phyloP scores from a whole-genome alignment of 73 alveolate species.

The Paramecium pentaurelia region DNA sequence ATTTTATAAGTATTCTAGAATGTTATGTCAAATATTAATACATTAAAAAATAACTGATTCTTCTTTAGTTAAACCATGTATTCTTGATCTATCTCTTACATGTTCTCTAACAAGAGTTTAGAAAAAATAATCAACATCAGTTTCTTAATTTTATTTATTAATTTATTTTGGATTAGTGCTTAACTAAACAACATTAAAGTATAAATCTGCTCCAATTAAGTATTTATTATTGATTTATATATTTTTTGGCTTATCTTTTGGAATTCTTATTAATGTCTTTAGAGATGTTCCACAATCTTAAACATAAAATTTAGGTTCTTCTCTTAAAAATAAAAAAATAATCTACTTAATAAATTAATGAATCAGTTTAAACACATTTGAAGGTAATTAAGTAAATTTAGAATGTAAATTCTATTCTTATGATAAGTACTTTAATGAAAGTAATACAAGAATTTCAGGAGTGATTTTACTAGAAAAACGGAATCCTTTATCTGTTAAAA shows the following conservation, averaged over 20 bases:
- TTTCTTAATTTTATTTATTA: neutral
- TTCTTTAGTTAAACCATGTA: neutral
- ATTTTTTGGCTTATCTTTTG: neutral
- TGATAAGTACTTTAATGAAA: neutral
- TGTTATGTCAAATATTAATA: neutral
- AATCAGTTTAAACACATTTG: neutral
- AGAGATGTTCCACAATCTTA: neutral
- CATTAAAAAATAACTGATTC: neutral
- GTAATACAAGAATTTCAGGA: neutral
- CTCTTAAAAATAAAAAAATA: neutral
- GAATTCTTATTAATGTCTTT: neutral
- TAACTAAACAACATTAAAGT: neutral
- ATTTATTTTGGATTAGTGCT: neutral
- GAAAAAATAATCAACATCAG: neutral
- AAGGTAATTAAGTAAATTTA: neutral
- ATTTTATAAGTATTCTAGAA: neutral
- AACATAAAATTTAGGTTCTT: neutral
- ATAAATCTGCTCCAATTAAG: conserved; percentile 24
- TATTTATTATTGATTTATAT: neutral
- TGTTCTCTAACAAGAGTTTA: conserved; percentile 39
- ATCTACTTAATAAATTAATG: neutral
- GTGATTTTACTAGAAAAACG: neutral
- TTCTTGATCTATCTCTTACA: neutral
- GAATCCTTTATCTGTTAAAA: neutral
- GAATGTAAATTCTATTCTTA: neutral